These are phyloP conservation scores for Serendipita sp. DNA, from an alignment of 768 basidiomycete genomes.

Conservation along the genomic window DNA sequence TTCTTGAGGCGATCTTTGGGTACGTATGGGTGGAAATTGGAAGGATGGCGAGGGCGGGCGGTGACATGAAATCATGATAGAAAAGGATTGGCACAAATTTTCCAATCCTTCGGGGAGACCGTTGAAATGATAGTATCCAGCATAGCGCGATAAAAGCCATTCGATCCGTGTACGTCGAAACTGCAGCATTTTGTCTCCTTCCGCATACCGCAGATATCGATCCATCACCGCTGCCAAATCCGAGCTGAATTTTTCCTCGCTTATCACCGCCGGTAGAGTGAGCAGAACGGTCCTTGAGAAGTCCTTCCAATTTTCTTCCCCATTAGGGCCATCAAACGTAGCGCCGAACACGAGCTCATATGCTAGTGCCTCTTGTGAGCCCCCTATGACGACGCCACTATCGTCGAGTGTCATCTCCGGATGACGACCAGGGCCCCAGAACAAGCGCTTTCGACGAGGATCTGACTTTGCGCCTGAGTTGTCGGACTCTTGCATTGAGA, in stretches of 20 bases:
- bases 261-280: slow-evolving; percentile 41
- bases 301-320: slow-evolving; percentile 33
- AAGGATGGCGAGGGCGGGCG: slow-evolving; percentile 15
- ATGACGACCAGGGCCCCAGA: slow-evolving; percentile 64
- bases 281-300: slow-evolving; percentile 49
- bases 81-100: slow-evolving; percentile 39
- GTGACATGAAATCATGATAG: slow-evolving; percentile 18
- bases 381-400: slow-evolving; percentile 36
- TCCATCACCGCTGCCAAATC: slow-evolving; percentile 52
- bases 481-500: slow-evolving; percentile 5
- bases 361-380: slow-evolving; percentile 60
- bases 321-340: slow-evolving; percentile 29
- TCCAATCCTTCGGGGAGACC: slow-evolving; percentile 38
- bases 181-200: slow-evolving; percentile 24
- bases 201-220: slow-evolving; percentile 45
- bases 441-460: slow-evolving; percentile 46
- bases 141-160: slow-evolving; percentile 54
- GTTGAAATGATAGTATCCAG: slow-evolving; percentile 37
- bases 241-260: slow-evolving; percentile 41
- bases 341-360: slow-evolving; percentile 75
- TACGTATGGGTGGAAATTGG: slow-evolving; percentile 33
- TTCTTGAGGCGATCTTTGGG: slow-evolving; percentile 29
- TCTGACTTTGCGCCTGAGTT: background rate
- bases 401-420: slow-evolving; percentile 40
- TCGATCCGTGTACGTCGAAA: slow-evolving; percentile 31